Percentiles rank a stretch among this genome's conserved stretches.
phyloP scores from a whole-genome alignment of 441 rosid genomes.

The Euphorbia schlechtendalii region DNA sequence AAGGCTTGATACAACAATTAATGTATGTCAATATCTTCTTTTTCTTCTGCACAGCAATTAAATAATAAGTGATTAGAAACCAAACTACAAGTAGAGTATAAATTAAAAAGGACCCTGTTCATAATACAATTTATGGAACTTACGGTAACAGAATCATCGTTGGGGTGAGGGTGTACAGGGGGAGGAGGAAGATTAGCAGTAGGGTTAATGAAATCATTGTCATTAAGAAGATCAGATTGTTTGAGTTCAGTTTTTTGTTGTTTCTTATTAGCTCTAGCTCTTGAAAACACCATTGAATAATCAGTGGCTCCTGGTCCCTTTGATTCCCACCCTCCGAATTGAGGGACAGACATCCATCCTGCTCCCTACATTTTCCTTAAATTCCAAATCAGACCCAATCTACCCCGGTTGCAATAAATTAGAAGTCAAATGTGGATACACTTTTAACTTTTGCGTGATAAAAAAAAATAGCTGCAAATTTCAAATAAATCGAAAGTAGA shows the following conservation, averaged over 20 bases:
- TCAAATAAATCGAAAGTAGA: background rate
- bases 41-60: conserved; percentile 52
- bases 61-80: conserved; percentile 16
- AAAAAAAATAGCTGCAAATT: too few relatives aligned
- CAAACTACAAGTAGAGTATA: background rate
- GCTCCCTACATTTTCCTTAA: conserved; percentile 22
- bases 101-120: too few relatives aligned
- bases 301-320: conserved; percentile 38
- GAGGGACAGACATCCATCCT: conserved; percentile 53
- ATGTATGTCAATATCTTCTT: conserved; percentile 76
- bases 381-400: background rate
- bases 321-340: conserved; percentile 81
- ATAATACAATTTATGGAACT: background rate
- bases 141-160: conserved; percentile 51
- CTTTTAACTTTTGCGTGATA: too few relatives aligned
- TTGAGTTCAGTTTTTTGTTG: conserved; percentile 41
- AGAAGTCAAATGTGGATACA: too few relatives aligned
- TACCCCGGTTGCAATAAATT: too few relatives aligned
- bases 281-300: conserved; percentile 63
- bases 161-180: background rate
- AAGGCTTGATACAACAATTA: conserved; percentile 69
- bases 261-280: conserved; percentile 62
- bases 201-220: conserved; percentile 32
- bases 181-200: conserved; percentile 14
- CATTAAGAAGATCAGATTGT: conserved; percentile 45